These are phyloP conservation scores for Candida coquimbonensis DNA, from an alignment of 805 yeast genomes.

Conservation along the genomic window DNA sequence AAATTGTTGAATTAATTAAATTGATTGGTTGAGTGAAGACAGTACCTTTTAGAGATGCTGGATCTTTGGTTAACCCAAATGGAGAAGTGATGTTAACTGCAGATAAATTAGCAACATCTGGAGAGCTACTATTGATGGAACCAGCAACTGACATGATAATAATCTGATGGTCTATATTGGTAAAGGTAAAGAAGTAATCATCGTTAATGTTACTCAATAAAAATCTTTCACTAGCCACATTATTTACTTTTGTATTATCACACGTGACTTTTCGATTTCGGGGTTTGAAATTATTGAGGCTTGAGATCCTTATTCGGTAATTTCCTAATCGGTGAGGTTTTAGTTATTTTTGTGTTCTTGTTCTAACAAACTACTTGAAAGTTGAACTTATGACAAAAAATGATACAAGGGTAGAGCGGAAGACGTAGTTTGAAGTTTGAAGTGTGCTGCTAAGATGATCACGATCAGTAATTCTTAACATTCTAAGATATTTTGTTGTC, in stretches of 20 bases:
- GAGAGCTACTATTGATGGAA: constrained; percentile 15
- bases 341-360: no score
- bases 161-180: background rate
- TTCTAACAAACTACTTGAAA: no score
- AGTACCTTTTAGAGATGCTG: constrained; percentile 39
- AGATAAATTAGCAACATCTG: constrained; percentile 23
- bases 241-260: background rate
- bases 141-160: constrained; percentile 15
- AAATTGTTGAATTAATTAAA: constrained; percentile 48
- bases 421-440: no score
- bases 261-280: constrained; percentile 5
- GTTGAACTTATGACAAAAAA: no score
- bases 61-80: constrained; percentile 57
- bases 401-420: no score
- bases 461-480: no score
- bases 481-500: no score
- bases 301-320: no score
- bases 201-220: no score
- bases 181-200: background rate
- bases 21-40: constrained; percentile 49
- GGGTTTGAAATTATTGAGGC: background rate
- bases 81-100: constrained; percentile 41
- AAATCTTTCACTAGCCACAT: constrained; percentile 2
- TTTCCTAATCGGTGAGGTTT: no score
- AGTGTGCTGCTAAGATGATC: background rate